These are phyloP conservation scores for Exsudoporus floridanus DNA, from an alignment of 1,284 basidiomycete genomes.

Conservation along the genomic window DNA sequence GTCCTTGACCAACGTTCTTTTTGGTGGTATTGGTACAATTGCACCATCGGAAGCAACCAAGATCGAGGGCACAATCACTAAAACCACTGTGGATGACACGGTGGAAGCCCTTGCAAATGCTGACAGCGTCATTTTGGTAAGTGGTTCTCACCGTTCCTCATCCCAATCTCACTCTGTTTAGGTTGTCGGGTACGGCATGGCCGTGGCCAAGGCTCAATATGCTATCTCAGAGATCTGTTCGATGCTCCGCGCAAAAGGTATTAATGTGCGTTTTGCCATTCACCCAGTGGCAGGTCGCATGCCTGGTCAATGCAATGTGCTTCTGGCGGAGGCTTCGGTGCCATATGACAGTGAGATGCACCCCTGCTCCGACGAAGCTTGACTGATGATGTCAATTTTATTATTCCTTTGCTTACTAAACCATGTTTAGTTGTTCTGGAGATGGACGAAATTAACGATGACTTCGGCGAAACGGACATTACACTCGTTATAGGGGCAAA, in stretches of 20 bases:
- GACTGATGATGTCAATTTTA: constrained; percentile 1
- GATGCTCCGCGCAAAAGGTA: constrained; percentile 66
- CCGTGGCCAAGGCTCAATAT: constrained; percentile 85
- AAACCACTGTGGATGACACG: constrained; percentile 75
- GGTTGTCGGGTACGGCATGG: constrained; percentile 90
- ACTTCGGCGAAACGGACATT: constrained; percentile 81
- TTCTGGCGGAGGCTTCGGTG: constrained; percentile 83
- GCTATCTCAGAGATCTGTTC: constrained; percentile 80
- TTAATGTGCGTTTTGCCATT: constrained; percentile 72
- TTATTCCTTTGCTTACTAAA: neutral
- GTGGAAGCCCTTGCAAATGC: constrained; percentile 74
- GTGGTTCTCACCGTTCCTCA: constrained; percentile 11
- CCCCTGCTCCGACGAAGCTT: neutral
- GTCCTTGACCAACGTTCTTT: constrained; percentile 73
- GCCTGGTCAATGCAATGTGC: constrained; percentile 85
- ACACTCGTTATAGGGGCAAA: constrained; percentile 87
- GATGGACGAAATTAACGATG: constrained; percentile 92
- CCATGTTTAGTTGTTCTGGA: constrained; percentile 69
- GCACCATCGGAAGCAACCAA: constrained; percentile 58
- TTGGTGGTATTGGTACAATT: constrained; percentile 72
- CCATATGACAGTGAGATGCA: constrained; percentile 77
- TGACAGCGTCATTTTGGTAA: constrained; percentile 79
- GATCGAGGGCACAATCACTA: constrained; percentile 77
- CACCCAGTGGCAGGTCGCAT: constrained; percentile 72
- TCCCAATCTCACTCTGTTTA: constrained; percentile 25